Evolutionary conservation across 495 filamentous ascomycete species (phyloP).

Genomic region (Penicillium coffeae): DNA sequence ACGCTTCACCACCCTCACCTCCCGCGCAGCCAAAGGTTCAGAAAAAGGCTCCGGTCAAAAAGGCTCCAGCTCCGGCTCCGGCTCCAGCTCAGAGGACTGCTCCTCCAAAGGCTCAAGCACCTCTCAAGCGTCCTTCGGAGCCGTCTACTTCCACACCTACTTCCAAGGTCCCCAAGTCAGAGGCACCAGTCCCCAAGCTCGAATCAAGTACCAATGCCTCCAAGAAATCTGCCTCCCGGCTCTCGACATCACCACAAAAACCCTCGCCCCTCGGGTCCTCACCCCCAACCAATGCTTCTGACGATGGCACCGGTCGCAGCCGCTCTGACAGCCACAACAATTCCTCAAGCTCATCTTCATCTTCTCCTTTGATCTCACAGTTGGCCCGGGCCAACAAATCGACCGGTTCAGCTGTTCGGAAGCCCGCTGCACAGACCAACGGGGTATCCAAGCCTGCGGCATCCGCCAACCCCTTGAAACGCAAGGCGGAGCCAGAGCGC

Average conservation of each 20-base stretch:
- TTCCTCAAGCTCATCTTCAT: slow-evolving; percentile 40
- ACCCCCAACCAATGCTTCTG: slow-evolving; percentile 72
- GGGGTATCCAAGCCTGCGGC: slow-evolving; percentile 24
- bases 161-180: slow-evolving; percentile 20
- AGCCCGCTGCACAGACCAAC: slow-evolving; percentile 23
- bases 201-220: slow-evolving; percentile 27
- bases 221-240: slow-evolving; percentile 38
- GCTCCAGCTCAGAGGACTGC: slow-evolving; percentile 9
- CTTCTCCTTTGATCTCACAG: slow-evolving; percentile 43
- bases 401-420: slow-evolving; percentile 9
- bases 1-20: slow-evolving; percentile 27
- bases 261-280: slow-evolving; percentile 72
- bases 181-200: slow-evolving; percentile 19
- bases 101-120: slow-evolving; percentile 6
- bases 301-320: slow-evolving; percentile 43
- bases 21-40: slow-evolving; percentile 13
- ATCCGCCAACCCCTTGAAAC: slow-evolving; percentile 39
- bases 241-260: slow-evolving; percentile 59
- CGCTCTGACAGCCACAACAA: slow-evolving; percentile 43
- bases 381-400: slow-evolving; percentile 27
- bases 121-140: slow-evolving; percentile 14
- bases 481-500: slow-evolving; percentile 41
- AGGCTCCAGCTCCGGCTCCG: slow-evolving; percentile 11
- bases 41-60: slow-evolving; percentile 12
- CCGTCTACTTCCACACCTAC: slow-evolving; percentile 8